A percentile compares a stretch with the other conserved stretches of the same genome.
These are phyloP conservation scores for Pinus tabuliformis DNA, from an alignment of 75 land plant species.

Conservation along the genomic window DNA sequence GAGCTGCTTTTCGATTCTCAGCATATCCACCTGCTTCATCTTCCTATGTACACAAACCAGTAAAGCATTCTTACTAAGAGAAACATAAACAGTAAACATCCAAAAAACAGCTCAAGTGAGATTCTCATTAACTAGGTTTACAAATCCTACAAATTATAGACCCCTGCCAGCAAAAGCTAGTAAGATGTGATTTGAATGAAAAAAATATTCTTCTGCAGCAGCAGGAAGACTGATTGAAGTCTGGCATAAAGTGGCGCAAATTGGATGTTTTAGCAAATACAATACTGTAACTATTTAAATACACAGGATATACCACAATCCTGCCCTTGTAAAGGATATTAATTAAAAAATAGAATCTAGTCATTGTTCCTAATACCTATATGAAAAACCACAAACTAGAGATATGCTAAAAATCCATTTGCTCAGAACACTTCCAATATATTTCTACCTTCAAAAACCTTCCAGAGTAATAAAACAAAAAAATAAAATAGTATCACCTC, in stretches of 20 bases:
- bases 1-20: slow-evolving; percentile 32
- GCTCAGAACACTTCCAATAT: not conserved
- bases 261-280: not conserved
- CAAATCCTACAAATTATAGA: not conserved
- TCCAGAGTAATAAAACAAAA: not conserved
- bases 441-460: not conserved
- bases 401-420: not conserved
- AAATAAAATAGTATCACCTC: slow-evolving; percentile 44
- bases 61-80: not conserved
- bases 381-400: not conserved
- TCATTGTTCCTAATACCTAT: not conserved
- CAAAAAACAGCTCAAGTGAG: not conserved
- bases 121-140: not conserved
- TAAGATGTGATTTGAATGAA: not conserved
- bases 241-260: not conserved
- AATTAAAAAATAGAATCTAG: not conserved
- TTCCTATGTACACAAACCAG: slow-evolving; percentile 39
- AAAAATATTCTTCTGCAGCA: not conserved
- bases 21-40: slow-evolving; percentile 73
- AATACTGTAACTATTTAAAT: not conserved
- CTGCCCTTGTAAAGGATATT: not conserved
- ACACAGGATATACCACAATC: not conserved
- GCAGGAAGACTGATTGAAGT: not conserved
- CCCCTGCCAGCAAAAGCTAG: not conserved
- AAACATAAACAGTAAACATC: not conserved